These are phyloP conservation scores for Aspergillus tubingensis DNA, from an alignment of 2,329 filamentous ascomycete genomes.

Conservation along the genomic window DNA sequence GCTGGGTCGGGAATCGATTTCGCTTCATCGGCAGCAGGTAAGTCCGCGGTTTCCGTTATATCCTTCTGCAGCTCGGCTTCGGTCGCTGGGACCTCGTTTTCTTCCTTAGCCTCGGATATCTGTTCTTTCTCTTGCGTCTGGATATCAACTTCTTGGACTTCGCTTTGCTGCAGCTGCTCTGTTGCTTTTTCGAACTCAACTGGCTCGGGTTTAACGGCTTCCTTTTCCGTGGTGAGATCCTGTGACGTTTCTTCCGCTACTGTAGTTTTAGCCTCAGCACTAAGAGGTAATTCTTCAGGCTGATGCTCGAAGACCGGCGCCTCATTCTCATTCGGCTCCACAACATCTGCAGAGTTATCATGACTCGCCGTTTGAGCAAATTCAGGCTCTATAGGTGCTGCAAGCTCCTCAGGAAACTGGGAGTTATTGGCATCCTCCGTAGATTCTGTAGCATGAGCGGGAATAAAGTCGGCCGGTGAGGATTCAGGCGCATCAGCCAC, in stretches of 20 bases:
- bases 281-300: not conserved
- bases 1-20: not conserved
- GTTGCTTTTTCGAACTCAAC: not conserved
- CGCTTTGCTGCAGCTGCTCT: not conserved
- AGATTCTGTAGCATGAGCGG: not conserved
- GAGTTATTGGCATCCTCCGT: slow-evolving; percentile 2
- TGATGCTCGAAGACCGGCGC: not conserved
- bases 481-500: not conserved
- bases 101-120: not conserved
- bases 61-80: not conserved
- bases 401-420: not conserved
- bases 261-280: not conserved
- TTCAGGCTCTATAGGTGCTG: slow-evolving; percentile 1
- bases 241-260: not conserved
- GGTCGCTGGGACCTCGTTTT: not conserved
- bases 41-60: not conserved
- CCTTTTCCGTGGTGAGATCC: not conserved
- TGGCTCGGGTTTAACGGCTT: not conserved
- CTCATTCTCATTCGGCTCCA: not conserved
- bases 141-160: not conserved
- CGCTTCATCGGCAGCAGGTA: not conserved
- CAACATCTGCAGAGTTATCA: not conserved
- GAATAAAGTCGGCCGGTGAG: not conserved
- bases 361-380: not conserved
- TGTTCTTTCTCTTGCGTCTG: not conserved